Percentiles rank a stretch among this genome's conserved stretches.
phyloP scores from a whole-genome alignment of 306 rosid species.

The Quercus rubra region DNA sequence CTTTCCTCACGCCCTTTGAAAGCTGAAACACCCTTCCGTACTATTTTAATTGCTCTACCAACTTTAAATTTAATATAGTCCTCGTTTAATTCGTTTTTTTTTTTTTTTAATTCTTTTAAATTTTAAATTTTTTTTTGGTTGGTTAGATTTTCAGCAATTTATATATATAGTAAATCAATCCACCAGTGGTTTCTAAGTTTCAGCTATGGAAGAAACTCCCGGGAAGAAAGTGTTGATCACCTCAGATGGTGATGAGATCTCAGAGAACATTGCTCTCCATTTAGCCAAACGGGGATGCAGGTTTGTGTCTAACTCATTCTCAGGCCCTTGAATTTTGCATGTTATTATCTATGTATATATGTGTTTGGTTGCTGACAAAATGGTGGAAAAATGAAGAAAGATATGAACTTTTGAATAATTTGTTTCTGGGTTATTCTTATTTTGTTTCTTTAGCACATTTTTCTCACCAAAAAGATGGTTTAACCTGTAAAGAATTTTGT shows the following conservation, averaged over 20 bases:
- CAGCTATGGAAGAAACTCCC: slow-evolving; percentile 20
- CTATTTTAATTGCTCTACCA: too few relatives aligned
- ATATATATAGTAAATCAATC: background rate
- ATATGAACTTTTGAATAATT: background rate
- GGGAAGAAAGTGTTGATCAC: slow-evolving; percentile 63
- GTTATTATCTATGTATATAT: background rate
- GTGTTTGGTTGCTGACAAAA: background rate
- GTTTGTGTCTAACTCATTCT: slow-evolving; percentile 29
- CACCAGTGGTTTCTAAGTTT: too few relatives aligned
- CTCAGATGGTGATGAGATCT: slow-evolving; percentile 63
- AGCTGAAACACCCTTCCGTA: too few relatives aligned
- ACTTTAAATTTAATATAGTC: too few relatives aligned
- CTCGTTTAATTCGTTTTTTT: too few relatives aligned
- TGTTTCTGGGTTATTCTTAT: background rate
- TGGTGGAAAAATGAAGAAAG: background rate
- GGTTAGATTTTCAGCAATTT: too few relatives aligned
- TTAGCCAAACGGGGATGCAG: slow-evolving; percentile 87
- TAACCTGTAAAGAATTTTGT: too few relatives aligned
- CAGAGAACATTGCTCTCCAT: slow-evolving; percentile 56
- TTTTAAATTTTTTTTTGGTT: too few relatives aligned
- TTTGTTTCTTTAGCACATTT: background rate
- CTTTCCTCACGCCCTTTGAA: too few relatives aligned
- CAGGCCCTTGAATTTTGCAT: background rate
- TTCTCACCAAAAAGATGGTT: background rate
- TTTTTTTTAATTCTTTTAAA: too few relatives aligned